Base-by-base conservation (phyloP, 2,329 filamentous ascomycete genomes). In the Akanthomyces dipterigenus region DNA sequence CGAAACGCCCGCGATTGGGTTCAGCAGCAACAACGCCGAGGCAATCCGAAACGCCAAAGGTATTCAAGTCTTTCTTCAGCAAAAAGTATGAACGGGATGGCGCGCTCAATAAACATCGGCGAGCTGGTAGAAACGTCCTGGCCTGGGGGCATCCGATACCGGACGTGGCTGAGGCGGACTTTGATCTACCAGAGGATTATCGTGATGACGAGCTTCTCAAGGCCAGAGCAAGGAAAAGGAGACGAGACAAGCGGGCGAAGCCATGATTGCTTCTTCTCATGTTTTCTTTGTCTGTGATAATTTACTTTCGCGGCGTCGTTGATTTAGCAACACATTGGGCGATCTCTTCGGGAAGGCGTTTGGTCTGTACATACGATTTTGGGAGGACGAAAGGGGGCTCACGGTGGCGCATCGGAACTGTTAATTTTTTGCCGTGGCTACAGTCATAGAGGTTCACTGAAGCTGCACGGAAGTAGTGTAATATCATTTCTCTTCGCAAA, bases 91-190 rank as follows among this genome's bases (percentile, higher is more conserved):
- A 93, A 63, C 88, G 93, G 28, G 90, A 92, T 24, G 85, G 87
- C 7, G 91, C 93, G 11, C 75, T 96, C n/a, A 88, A 85, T 64
- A 86, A 85, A 66, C 80, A 85, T 54, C 82, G 91, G 38, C 85
- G 90, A 57, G 84, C 86, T 55, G 85, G 86, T 48, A 82, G 91
- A 55, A 89, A 83, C 56, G 80, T 87, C 18, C 79, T 88, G 53
- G 93, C 93, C 3, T 98, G 95, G 82, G 93, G 93, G 0, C 84
- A 88, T 28, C 83, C 89, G 0, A 75, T 98, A 22, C 93, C 93
- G 1, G 90, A 96, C 16, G 77, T 88, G 62, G 72, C 78, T 5
- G 83, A 90, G 70, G 71, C 71, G 36, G 90, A 96, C 46, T 98
- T 97, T 70, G 80, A 84, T 62, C 76, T 96, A 56, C 90, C 93